Evolutionary conservation across 345 rosid genomes (phyloP).

Genomic region (Linum usitatissimum): DNA sequence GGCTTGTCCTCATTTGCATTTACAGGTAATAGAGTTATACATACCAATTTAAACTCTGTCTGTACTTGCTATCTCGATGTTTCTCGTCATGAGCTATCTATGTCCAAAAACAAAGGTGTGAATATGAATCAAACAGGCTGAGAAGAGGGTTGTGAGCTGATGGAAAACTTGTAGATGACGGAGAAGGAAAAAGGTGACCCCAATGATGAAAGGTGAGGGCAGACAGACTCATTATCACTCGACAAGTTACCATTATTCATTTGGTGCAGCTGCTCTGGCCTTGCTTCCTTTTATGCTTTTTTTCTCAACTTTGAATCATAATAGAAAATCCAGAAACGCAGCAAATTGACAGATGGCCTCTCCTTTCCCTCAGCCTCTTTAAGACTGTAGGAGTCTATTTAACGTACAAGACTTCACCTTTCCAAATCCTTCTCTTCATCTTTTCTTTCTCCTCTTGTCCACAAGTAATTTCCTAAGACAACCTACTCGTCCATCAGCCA

Average conservation of each 20-base stretch:
- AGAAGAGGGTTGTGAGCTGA: slow-evolving; percentile 3
- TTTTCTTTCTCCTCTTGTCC: neutral
- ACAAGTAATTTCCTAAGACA: too few species aligned
- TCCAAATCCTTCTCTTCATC: neutral
- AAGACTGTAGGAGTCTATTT: neutral
- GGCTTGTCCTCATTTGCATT: too few species aligned
- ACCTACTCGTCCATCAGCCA: too few species aligned
- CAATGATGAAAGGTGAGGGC: slow-evolving; percentile 36
- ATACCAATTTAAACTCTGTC: too few species aligned
- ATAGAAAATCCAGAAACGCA: slow-evolving; percentile 4
- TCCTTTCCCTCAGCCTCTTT: too few species aligned
- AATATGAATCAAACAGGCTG: neutral
- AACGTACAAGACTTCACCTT: neutral
- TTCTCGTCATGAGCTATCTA: too few species aligned
- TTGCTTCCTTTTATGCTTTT: neutral
- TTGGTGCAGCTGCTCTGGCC: neutral
- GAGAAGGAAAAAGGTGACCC: slow-evolving; percentile 17
- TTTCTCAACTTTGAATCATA: slow-evolving; percentile 10
- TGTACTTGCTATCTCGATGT: too few species aligned
- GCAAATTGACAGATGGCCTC: neutral
- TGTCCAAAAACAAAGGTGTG: too few species aligned
- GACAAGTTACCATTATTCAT: slow-evolving; percentile 8
- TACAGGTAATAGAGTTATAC: too few species aligned
- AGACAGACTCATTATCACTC: slow-evolving; percentile 31
- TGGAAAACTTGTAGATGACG: slow-evolving; percentile 22